These are phyloP conservation scores for Prunus mongolica DNA, from an alignment of 306 rosid genomes.

Conservation along the genomic window DNA sequence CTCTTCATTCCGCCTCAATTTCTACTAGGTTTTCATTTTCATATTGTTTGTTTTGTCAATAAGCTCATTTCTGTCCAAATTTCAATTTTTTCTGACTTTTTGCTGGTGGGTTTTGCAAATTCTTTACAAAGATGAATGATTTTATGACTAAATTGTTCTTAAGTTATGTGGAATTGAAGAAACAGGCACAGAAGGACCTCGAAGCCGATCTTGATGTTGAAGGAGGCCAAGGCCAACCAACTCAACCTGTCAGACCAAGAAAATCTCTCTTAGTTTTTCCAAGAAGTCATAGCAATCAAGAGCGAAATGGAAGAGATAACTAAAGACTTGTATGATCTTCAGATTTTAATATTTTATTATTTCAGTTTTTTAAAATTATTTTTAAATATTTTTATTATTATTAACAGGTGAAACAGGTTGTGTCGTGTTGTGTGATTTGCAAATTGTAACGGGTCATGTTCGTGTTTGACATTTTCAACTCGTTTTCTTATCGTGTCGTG, in stretches of 20 bases:
- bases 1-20: neutral
- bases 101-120: conserved; percentile 39
- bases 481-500: no score
- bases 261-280: conserved; percentile 69
- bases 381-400: no score
- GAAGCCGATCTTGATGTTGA: conserved; percentile 55
- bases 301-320: conserved; percentile 83
- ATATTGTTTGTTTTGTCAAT: neutral
- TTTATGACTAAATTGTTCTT: conserved; percentile 84
- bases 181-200: conserved; percentile 58
- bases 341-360: neutral
- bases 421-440: no score
- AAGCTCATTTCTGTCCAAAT: neutral
- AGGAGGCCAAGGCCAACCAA: conserved; percentile 34
- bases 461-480: no score
- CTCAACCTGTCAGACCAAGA: conserved; percentile 55
- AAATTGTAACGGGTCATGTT: no score
- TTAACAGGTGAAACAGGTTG: no score
- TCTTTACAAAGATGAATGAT: conserved; percentile 72
- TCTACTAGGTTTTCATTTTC: conserved; percentile 5
- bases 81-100: neutral
- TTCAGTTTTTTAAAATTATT: no score
- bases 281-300: conserved; percentile 60
- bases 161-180: conserved; percentile 88
- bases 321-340: conserved; percentile 82